phyloP scores from a whole-genome alignment of 2,329 filamentous ascomycete species.

The Paecilomyces fulvus region DNA sequence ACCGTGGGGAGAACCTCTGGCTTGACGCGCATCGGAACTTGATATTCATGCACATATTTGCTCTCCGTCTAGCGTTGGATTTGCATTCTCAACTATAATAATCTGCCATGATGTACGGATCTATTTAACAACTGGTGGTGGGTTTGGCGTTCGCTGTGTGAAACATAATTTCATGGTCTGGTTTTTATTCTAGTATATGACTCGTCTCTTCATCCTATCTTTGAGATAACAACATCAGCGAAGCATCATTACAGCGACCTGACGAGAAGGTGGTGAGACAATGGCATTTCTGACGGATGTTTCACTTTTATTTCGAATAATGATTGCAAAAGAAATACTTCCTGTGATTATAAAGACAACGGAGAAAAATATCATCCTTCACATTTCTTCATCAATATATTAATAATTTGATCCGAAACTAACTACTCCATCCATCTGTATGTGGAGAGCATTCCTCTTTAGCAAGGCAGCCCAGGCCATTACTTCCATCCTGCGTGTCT shows the following conservation, averaged over 20 bases:
- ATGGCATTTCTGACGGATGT: neutral
- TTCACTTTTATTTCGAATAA: neutral
- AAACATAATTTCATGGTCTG: neutral
- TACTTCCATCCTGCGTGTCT: too few species aligned
- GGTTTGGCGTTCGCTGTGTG: neutral
- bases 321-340: neutral
- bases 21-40: neutral
- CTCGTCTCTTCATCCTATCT: neutral
- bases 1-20: neutral
- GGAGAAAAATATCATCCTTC: neutral
- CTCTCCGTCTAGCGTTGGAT: neutral
- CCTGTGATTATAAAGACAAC: neutral
- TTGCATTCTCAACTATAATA: neutral
- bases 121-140: neutral
- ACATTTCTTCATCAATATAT: neutral
- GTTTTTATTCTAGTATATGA: neutral
- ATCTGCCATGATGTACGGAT: neutral
- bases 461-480: too few species aligned
- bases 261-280: neutral
- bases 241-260: neutral
- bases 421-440: neutral
- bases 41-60: conserved; percentile 4
- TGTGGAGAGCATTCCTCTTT: neutral
- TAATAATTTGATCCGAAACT: neutral
- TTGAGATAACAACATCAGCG: neutral